Base-by-base conservation (phyloP, 1,139 yeast genomes). In the Sugiyamaella xylanicola region DNA sequence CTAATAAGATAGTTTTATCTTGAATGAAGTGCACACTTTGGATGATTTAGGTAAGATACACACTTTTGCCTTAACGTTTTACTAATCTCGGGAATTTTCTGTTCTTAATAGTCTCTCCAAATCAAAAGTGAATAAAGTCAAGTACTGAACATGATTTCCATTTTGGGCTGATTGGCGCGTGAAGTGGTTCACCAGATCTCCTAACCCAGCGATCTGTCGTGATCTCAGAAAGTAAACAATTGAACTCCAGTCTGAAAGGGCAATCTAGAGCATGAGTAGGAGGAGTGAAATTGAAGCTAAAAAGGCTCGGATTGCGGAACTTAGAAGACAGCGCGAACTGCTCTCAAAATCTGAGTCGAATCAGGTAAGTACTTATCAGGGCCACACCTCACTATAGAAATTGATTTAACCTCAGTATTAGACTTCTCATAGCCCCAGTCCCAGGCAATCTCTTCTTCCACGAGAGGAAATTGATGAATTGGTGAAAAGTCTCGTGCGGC, bases 281-380 rank as follows among this genome's bases (percentile, higher is more conserved):
- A 68, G 68, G 56, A 67, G 70, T 29, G 77, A 76, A 59, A 75
- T 77, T 48, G 83, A 78, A 61, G 78, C 77, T 61, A 80, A 77
- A 58, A 69, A 72, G 59, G 80, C 74, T 51, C 72, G 73, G 50
- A 71, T 80, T 41, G 80, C 77, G 42, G 80, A 76, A 61, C 70
- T 80, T 32, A 69, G 76, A 51, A 67, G 74, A 15, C 68, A 66
- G 58, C 68, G 77, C 16, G 72, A 68, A 47, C 63, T 59, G 39
- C 29, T 47, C 13, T 16, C 52, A 1, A 16, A 25, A 21, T 19
- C 47, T 9, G 40, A 58, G 66, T 50, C 25, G 52, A 49, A 54
- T 55, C 41, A 42, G 52, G 37, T 51, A 36, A 42, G 50, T 48
- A n/a, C 16, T 17, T 39, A 16, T 5, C 9, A 39, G 42, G 9